phyloP scores from a whole-genome alignment of 208 protist genomes.

The Angomonas ambiguus region DNA sequence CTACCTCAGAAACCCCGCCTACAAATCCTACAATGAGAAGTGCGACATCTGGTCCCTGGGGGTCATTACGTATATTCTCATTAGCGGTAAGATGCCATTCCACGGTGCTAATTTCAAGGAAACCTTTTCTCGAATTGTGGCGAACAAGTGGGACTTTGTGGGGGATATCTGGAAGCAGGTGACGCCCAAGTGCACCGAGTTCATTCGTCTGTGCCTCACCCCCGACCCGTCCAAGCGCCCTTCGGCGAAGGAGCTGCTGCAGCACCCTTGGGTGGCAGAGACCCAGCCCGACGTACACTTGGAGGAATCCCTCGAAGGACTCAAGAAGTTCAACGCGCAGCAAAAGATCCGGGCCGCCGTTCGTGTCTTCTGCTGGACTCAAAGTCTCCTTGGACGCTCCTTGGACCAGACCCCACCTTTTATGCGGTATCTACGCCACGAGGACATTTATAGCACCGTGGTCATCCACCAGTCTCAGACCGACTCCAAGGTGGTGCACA shows the following conservation, averaged over 20 bases:
- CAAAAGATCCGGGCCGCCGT: slow-evolving; percentile 60
- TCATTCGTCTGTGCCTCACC: slow-evolving; percentile 63
- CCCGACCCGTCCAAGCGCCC: slow-evolving; percentile 57
- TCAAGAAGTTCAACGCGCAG: slow-evolving; percentile 57
- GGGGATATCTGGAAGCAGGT: slow-evolving; percentile 50
- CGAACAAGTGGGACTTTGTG: slow-evolving; percentile 50
- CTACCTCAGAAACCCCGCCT: slow-evolving; percentile 37
- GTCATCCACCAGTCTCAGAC: slow-evolving; percentile 72
- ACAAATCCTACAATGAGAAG: slow-evolving; percentile 60
- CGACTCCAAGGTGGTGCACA: slow-evolving; percentile 44
- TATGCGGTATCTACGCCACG: slow-evolving; percentile 73
- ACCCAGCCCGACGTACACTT: slow-evolving; percentile 50
- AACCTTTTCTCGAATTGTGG: slow-evolving; percentile 62
- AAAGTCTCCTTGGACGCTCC: slow-evolving; percentile 42
- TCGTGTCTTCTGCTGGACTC: slow-evolving; percentile 61
- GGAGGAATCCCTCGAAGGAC: slow-evolving; percentile 33
- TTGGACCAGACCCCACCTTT: slow-evolving; percentile 69
- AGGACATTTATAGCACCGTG: slow-evolving; percentile 63
- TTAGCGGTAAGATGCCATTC: slow-evolving; percentile 77
- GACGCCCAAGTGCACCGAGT: slow-evolving; percentile 40
- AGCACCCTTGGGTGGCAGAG: slow-evolving; percentile 57
- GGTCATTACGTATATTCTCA: slow-evolving; percentile 78
- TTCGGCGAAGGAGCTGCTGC: slow-evolving; percentile 52
- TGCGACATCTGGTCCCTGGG: slow-evolving; percentile 86
- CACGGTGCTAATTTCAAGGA: slow-evolving; percentile 50